phyloP scores from a whole-genome alignment of 2,329 filamentous ascomycete genomes.

The Metarhizium anisopliae region DNA sequence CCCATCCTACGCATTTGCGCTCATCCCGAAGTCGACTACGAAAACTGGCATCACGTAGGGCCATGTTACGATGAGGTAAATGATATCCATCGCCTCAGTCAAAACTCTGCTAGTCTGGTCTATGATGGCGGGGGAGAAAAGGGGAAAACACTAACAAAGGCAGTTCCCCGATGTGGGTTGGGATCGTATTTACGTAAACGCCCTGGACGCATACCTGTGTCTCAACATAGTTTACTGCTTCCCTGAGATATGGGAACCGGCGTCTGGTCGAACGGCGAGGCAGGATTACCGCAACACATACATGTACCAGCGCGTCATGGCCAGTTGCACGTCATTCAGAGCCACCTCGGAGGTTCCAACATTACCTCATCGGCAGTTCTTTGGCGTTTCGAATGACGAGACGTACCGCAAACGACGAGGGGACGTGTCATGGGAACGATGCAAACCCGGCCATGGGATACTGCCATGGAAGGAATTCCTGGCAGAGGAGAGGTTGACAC shows the following conservation, averaged over 20 bases:
- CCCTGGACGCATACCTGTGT: not conserved
- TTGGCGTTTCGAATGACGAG: not conserved
- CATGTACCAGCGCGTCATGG: not conserved
- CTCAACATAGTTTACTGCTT: not conserved
- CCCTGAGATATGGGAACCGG: not conserved
- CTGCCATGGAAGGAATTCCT: not conserved
- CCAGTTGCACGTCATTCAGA: not conserved
- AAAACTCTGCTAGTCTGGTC: not conserved
- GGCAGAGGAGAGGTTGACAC: not conserved
- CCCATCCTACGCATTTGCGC: not conserved
- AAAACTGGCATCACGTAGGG: not conserved
- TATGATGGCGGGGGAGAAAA: no score
- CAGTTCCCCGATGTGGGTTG: not conserved
- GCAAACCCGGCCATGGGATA: not conserved
- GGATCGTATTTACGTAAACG: not conserved
- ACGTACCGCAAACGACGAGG: not conserved
- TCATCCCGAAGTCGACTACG: not conserved
- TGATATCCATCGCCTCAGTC: not conserved
- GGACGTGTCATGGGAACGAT: not conserved
- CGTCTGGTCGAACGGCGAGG: not conserved
- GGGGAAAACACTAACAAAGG: not conserved
- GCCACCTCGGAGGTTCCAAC: not conserved
- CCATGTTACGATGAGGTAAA: not conserved
- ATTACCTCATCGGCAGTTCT: not conserved
- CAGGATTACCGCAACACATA: not conserved